phyloP scores from a whole-genome alignment of 1,139 yeast species.

The Sugiyamaella neomexicana region DNA sequence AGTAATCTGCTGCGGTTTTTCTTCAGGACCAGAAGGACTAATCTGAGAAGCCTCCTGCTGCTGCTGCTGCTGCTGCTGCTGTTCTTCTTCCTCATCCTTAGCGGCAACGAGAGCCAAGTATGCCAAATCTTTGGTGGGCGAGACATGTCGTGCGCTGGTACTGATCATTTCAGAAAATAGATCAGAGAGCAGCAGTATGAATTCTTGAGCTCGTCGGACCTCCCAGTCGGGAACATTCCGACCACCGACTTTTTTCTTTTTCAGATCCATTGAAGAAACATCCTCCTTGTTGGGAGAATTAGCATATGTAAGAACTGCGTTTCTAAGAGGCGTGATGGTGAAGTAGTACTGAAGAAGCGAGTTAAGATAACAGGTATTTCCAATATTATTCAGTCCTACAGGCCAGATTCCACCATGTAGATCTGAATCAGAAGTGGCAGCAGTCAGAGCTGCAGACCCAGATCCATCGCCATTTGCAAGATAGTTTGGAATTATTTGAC shows the following conservation, averaged over 20 bases:
- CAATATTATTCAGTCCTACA: constrained; percentile 88
- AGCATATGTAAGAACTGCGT: constrained; percentile 58
- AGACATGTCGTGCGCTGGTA: constrained; percentile 62
- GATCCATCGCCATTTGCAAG: constrained; percentile 29
- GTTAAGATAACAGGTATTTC: constrained; percentile 92
- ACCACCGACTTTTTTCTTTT: constrained; percentile 71
- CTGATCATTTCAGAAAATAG: constrained; percentile 70
- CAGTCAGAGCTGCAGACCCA: constrained; percentile 4
- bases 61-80: too few species aligned
- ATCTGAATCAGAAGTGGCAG: constrained; percentile 20
- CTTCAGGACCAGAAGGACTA: background rate
- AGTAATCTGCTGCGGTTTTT: constrained; percentile 4
- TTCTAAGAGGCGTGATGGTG: constrained; percentile 77
- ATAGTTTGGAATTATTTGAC: constrained; percentile 31
- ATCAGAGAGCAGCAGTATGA: constrained; percentile 66
- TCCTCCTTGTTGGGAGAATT: constrained; percentile 36
- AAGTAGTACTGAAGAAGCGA: constrained; percentile 88
- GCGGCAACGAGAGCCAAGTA: constrained; percentile 70
- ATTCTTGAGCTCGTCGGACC: constrained; percentile 77
- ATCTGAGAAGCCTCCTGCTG: too few species aligned
- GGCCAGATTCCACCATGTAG: constrained; percentile 49
- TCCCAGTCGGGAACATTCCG: constrained; percentile 71
- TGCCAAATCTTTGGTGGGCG: constrained; percentile 83
- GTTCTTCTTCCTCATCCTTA: constrained; percentile 22
- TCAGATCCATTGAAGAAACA: constrained; percentile 25